These are phyloP conservation scores for Nitzschia palea DNA, from an alignment of 108 stramenopile genomes.

Conservation along the genomic window DNA sequence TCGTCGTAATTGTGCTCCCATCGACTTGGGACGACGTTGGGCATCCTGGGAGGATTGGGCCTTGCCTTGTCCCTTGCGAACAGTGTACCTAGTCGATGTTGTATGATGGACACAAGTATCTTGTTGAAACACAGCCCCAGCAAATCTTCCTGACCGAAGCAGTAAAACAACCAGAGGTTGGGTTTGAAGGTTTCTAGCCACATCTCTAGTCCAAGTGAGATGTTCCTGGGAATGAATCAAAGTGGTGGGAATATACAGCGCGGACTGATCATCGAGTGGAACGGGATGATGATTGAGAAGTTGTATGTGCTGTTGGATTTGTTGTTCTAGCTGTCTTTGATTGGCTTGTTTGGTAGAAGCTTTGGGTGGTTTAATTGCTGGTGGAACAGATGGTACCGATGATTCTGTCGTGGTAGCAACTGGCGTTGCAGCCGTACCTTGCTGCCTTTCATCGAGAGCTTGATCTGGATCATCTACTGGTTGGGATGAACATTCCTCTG, in stretches of 20 bases:
- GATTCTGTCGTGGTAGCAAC: too few relatives aligned
- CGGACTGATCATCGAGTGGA: neutral
- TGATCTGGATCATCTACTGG: too few relatives aligned
- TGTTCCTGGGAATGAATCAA: too few relatives aligned
- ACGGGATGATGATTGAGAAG: constrained; percentile 8
- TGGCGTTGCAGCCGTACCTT: too few relatives aligned
- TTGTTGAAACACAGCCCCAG: constrained; percentile 51
- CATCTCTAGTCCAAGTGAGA: too few relatives aligned
- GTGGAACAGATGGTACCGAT: too few relatives aligned
- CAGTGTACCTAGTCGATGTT: constrained; percentile 72
- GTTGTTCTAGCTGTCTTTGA: constrained; percentile 13
- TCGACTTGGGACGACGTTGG: constrained; percentile 67
- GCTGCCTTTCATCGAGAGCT: too few relatives aligned
- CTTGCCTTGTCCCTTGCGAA: constrained; percentile 87
- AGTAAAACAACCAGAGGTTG: constrained; percentile 57
- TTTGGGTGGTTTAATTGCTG: too few relatives aligned
- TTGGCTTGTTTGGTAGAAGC: too few relatives aligned
- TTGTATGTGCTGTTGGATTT: constrained; percentile 5
- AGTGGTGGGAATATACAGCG: neutral
- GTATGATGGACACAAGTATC: constrained; percentile 62
- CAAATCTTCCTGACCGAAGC: constrained; percentile 74
- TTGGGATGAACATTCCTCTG: too few relatives aligned
- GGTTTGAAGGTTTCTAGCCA: neutral
- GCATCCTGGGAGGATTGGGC: constrained; percentile 76
- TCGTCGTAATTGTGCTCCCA: constrained; percentile 82